Conservation (phyloP, 2,329 filamentous ascomycete species). For the Dothistroma septosporum region DNA sequence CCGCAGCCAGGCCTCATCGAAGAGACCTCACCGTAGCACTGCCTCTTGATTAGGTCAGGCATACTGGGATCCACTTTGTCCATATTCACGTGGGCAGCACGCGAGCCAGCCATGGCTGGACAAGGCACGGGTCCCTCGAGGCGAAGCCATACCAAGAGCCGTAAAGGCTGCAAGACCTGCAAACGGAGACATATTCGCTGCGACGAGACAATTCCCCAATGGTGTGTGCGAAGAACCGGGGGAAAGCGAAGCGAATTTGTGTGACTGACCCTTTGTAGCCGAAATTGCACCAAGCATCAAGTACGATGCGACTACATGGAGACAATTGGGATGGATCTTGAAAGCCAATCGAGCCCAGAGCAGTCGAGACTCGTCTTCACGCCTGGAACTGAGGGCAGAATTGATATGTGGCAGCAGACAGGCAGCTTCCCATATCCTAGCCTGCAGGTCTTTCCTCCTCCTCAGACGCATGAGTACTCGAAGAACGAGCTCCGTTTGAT, state of each 20-base stretch:
- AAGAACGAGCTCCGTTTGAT: slow-evolving; percentile 80
- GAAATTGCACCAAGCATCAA: slow-evolving; percentile 98
- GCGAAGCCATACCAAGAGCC: slow-evolving; percentile 94
- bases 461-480: slow-evolving; percentile 67
- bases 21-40: neutral
- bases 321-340: slow-evolving; percentile 61
- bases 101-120: slow-evolving; percentile 66
- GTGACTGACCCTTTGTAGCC: slow-evolving; percentile 50
- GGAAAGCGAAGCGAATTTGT: neutral
- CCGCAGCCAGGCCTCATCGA: neutral
- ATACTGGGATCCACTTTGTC: neutral
- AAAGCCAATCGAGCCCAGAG: slow-evolving; percentile 51
- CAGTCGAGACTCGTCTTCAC: slow-evolving; percentile 73
- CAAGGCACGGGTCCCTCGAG: slow-evolving; percentile 88
- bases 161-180: slow-evolving; percentile 97
- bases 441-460: slow-evolving; percentile 70
- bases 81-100: neutral
- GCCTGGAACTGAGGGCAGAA: slow-evolving; percentile 73
- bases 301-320: slow-evolving; percentile 98
- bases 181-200: slow-evolving; percentile 96
- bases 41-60: neutral
- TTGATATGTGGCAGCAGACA: slow-evolving; percentile 78
- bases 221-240: slow-evolving; percentile 54
- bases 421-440: slow-evolving; percentile 82
- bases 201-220: slow-evolving; percentile 97